Base-by-base conservation (phyloP, 768 basidiomycete genomes). In the Tylopilus cervinicoccineus region DNA sequence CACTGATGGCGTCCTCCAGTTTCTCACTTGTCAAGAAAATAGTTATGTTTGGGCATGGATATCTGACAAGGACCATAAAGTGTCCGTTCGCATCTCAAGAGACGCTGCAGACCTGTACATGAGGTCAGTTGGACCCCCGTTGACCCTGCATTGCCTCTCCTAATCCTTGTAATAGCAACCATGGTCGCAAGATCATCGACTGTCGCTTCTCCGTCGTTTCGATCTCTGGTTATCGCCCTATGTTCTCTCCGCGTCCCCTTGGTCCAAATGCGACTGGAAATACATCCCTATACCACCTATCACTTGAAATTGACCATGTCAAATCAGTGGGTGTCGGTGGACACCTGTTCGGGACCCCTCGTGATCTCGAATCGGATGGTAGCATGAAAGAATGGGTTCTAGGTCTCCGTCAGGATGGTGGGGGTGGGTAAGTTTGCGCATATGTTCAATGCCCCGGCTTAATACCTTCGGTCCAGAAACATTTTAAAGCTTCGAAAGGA, bases 11-110 rank as follows among this genome's bases (percentile, higher is more conserved):
- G 33, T 6, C 23, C 32, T 13, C 13, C 47, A 87, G 85, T 79
- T 84, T 53, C 63, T 86, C 22, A 81, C 80, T 7, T 78, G 70
- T 53, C 72, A 72, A 17, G 56, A 59, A 6, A 59, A 72, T 29
- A 70, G 74, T 37, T 68, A 72, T n/a, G 59, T 86, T 16, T 89
- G 86, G 86, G 84, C 78, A 1, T 66, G 68, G 38, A 61, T 81
- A 13, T 86, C 84, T 2, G 86, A 89, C 63, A 81, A 77, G 57
- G 51, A 67, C 2, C 56, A 76, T 48, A 54, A 52, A 13, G 66
- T 86, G 16, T 75, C 80, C 5, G 72, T 80, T 5, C 77, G 77
- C 27, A 77, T 88, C 56, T 76, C 72, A 32, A 71, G 67, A 53
- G 69, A 76, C 6, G 83, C 84, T 1, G 64, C 80, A 13, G 57